phyloP scores from a whole-genome alignment of 2,329 filamentous ascomycete genomes.

The Orbilia quercus region DNA sequence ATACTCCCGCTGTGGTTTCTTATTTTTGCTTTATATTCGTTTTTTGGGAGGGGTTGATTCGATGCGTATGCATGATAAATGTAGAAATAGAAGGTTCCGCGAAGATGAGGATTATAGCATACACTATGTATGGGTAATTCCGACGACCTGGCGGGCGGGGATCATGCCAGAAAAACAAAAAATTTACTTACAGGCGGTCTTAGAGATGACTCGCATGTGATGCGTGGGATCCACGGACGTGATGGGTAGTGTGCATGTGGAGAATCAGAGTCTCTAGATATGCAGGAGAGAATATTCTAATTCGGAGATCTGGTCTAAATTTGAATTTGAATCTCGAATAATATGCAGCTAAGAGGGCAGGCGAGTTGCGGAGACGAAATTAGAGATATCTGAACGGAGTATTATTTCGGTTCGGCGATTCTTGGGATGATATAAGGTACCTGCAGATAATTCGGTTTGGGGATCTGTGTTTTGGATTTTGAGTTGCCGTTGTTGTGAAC shows the following conservation, averaged over 20 bases:
- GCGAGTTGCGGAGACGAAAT: slow-evolving; percentile 9
- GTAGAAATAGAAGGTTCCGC: background rate
- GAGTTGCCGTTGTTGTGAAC: slow-evolving; percentile 1
- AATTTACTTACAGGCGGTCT: background rate
- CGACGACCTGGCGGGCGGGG: slow-evolving; percentile 21
- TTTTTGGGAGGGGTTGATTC: no score
- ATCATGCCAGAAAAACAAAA: no score
- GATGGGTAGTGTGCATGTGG: no score
- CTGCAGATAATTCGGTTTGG: background rate
- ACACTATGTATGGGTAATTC: no score
- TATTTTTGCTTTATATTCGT: background rate
- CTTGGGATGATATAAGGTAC: background rate
- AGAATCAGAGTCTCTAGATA: background rate
- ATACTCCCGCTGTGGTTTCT: background rate
- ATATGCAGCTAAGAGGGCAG: background rate
- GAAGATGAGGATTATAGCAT: slow-evolving; percentile 5
- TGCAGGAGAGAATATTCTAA: background rate
- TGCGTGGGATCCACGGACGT: no score
- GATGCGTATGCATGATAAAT: no score
- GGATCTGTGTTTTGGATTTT: background rate
- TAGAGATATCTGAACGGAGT: no score
- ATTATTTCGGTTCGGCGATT: no score
- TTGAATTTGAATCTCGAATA: no score
- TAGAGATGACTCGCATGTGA: no score
- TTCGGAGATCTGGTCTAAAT: no score